These are phyloP conservation scores for Starmerella powellii DNA, from an alignment of 805 yeast species.

Conservation along the genomic window DNA sequence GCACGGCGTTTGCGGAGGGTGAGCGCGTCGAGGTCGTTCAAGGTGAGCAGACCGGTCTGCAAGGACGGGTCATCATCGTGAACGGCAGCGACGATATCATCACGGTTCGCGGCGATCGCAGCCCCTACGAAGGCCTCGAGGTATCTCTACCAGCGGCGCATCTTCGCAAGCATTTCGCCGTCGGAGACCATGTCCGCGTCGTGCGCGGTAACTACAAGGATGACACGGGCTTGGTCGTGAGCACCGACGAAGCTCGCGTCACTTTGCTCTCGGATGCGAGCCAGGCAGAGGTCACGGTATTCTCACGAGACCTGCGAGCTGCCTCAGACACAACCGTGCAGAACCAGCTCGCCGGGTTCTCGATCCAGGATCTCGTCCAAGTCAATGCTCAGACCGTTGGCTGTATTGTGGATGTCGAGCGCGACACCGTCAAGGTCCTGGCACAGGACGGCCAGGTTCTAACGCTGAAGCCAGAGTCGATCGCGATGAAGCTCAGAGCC, in stretches of 20 bases:
- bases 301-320: constrained; percentile 78
- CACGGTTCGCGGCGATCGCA: constrained; percentile 37
- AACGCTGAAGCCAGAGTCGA: constrained; percentile 66
- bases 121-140: constrained; percentile 41
- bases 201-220: constrained; percentile 83
- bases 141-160: constrained; percentile 74
- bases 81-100: constrained; percentile 41
- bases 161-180: constrained; percentile 69
- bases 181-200: constrained; percentile 93
- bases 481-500: constrained; percentile 53
- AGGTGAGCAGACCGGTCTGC: constrained; percentile 88
- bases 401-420: constrained; percentile 79
- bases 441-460: constrained; percentile 70
- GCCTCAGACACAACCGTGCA: constrained; percentile 79
- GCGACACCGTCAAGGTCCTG: constrained; percentile 68
- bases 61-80: constrained; percentile 39
- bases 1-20: constrained; percentile 72
- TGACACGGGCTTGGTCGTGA: constrained; percentile 88
- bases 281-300: constrained; percentile 77
- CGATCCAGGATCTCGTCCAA: constrained; percentile 80
- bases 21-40: constrained; percentile 82
- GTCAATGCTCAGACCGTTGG: constrained; percentile 78
- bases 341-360: constrained; percentile 64
- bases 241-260: constrained; percentile 63
- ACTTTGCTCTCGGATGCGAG: constrained; percentile 84